Evolutionary conservation across 1,139 yeast species (phyloP), one percentile per base, ranked within the genome.

Genomic region (Kodamaea fungicola): DNA sequence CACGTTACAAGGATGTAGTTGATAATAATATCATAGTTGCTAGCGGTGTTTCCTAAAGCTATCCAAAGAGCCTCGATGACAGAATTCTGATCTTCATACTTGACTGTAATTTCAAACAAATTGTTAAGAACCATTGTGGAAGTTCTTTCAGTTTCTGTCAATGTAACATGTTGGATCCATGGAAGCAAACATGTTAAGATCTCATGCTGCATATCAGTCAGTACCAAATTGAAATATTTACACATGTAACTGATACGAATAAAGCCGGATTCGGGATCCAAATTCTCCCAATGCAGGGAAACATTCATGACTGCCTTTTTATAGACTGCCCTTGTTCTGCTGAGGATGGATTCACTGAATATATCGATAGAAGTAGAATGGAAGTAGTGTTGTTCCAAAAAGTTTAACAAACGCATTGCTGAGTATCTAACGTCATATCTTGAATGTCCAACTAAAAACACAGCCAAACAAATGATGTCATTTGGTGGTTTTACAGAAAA

Each of bases 31-130:
- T 81, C 81, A 27, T 83, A 82, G 51, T 92, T 90, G 8, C 71
- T 73, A 8, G 80, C 72, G 28, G 76, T 75, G 38, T 79, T 79
- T 2, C 95, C 96, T 28, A 92, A 67, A 0, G 97, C 94, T 3
- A 86, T 88, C 99, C 99, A 94, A 28, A 92, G 61, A 0, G 95
- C 95, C 55, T 90, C 97, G 7, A 92, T 87, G 50, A 89, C 97
- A 50, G 83, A 83, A 34, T 87, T 86, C 10, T 71, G 68, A 31
- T 82, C 81, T 38, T 90, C 78, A 49, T 83, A 86, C 40, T 79
- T 78, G 31, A 88, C 80, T 0, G 97, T 87, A 31, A 92, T 83
- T 50, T 88, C 97, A 58, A 89, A 80, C 39, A 92, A 61, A 49
- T 90, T 92, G 43, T 76, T 79, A 47, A 92, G 59, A 1, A 90